These are phyloP conservation scores for Penicillium sclerotiorum DNA, from an alignment of 2,329 filamentous ascomycete species.

Conservation along the genomic window DNA sequence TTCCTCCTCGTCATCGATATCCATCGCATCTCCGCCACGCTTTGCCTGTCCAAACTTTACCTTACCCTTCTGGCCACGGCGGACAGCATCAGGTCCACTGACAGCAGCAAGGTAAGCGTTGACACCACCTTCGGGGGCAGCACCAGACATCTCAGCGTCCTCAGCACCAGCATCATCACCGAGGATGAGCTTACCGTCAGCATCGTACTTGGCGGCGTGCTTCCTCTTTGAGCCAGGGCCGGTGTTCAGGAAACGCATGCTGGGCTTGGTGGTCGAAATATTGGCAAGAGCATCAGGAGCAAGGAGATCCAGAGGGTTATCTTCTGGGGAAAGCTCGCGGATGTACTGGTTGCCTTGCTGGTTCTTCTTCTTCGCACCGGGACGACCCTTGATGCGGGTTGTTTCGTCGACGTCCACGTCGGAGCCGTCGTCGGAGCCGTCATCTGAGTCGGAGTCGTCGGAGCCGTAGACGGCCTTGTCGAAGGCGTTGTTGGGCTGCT, in stretches of 20 bases:
- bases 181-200: conserved; percentile 50
- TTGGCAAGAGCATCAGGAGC: conserved; percentile 86
- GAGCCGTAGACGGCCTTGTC: conserved; percentile 93
- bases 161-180: conserved; percentile 33
- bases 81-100: conserved; percentile 60
- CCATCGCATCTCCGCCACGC: conserved; percentile 43
- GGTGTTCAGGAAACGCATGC: conserved; percentile 46
- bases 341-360: conserved; percentile 72
- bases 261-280: conserved; percentile 87
- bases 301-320: conserved; percentile 91
- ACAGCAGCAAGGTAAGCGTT: conserved; percentile 66
- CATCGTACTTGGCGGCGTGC: conserved; percentile 45
- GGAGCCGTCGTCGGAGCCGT: conserved; percentile 53
- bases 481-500: conserved; percentile 81
- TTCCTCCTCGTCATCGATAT: conserved; percentile 45
- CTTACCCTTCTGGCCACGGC: conserved; percentile 61
- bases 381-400: conserved; percentile 38
- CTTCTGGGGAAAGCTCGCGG: conserved; percentile 75
- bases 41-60: conserved; percentile 59
- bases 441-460: conserved; percentile 63
- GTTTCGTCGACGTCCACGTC: conserved; percentile 45
- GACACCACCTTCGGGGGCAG: conserved; percentile 43
- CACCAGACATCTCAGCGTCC: conserved; percentile 40
- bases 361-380: conserved; percentile 44
- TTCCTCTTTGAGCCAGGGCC: conserved; percentile 42